These are phyloP conservation scores for Dioscorea alata DNA, from an alignment of 106 monocot species.

Conservation along the genomic window DNA sequence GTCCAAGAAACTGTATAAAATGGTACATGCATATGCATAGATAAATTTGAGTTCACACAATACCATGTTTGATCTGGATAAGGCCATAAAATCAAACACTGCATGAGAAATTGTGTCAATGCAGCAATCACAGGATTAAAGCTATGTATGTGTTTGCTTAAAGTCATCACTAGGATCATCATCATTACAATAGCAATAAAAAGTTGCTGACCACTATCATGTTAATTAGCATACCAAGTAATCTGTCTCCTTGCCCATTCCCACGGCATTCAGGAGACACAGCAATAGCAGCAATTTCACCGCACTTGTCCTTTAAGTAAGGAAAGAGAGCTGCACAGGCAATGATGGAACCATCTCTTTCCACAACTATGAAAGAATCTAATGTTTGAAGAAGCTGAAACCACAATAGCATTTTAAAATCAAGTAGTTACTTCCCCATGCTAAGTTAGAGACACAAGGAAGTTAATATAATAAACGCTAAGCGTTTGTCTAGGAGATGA, in stretches of 20 bases:
- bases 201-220: background rate
- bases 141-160: background rate
- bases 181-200: background rate
- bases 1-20: too few relatives aligned
- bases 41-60: too few relatives aligned
- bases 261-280: slow-evolving; percentile 91
- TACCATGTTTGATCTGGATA: too few relatives aligned
- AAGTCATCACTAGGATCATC: background rate
- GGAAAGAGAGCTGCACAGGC: slow-evolving; percentile 88
- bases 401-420: slow-evolving; percentile 5
- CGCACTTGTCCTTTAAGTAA: slow-evolving; percentile 69
- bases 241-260: slow-evolving; percentile 81
- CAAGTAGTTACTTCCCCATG: background rate
- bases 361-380: slow-evolving; percentile 65
- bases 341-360: slow-evolving; percentile 90
- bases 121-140: background rate
- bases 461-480: too few relatives aligned
- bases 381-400: slow-evolving; percentile 52
- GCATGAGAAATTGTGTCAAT: background rate
- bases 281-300: slow-evolving; percentile 85
- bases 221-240: slow-evolving; percentile 51
- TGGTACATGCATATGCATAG: too few relatives aligned
- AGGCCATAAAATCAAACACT: too few relatives aligned
- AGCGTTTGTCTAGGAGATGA: too few relatives aligned
- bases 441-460: background rate